These are phyloP conservation scores for Fusarium humuli DNA, from an alignment of 2,329 filamentous ascomycete genomes.

Conservation along the genomic window DNA sequence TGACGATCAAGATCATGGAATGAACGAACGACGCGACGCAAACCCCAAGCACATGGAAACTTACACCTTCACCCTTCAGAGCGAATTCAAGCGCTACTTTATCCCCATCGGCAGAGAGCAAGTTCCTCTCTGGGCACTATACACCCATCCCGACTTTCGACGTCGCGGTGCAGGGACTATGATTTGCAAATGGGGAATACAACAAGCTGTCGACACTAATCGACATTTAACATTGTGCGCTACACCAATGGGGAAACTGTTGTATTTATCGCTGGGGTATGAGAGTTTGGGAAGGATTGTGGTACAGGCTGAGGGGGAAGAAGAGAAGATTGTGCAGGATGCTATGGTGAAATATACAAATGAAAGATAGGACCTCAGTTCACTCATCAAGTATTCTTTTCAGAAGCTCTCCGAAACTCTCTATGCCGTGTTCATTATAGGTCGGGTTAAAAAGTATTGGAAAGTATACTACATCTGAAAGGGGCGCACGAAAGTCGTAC, in stretches of 20 bases:
- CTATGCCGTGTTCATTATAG: neutral
- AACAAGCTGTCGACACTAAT: neutral
- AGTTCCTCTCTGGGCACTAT: neutral
- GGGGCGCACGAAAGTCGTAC: neutral
- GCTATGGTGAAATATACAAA: neutral
- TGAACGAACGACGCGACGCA: slow-evolving; percentile 8
- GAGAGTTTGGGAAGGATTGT: neutral
- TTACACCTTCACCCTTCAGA: neutral
- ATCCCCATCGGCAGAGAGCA: accelerated
- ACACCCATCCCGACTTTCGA: slow-evolving; percentile 1
- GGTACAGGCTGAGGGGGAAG: slow-evolving; percentile 4
- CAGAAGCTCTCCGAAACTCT: neutral
- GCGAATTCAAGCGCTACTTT: neutral
- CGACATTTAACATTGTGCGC: neutral
- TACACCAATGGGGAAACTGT: neutral
- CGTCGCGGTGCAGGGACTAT: slow-evolving; percentile 1
- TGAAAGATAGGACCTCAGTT: neutral
- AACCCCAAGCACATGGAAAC: slow-evolving; percentile 1
- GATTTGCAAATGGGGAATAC: slow-evolving; percentile 12
- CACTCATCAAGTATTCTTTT: neutral
- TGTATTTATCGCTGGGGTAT: slow-evolving; percentile 1
- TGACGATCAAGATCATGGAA: slow-evolving; percentile 9
- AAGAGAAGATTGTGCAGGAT: slow-evolving; percentile 5
- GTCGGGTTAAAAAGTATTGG: neutral
- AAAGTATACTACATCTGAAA: neutral